These are phyloP conservation scores for Aureobasidium musti DNA, from an alignment of 2,329 filamentous ascomycete genomes.

Conservation along the genomic window DNA sequence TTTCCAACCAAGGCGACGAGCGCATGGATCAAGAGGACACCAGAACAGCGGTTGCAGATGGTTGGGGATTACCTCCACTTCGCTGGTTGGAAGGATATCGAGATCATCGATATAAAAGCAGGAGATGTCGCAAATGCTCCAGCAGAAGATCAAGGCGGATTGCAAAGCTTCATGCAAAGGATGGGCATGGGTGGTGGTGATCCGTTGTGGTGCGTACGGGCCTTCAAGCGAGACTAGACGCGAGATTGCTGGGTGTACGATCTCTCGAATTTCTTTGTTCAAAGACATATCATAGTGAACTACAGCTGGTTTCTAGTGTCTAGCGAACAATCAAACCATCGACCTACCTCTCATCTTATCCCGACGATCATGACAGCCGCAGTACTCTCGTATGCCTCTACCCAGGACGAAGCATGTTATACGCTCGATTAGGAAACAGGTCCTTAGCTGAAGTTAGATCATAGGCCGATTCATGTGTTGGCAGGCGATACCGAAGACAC, in stretches of 20 bases:
- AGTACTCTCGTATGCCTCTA: neutral
- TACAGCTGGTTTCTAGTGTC: neutral
- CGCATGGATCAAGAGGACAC: slow-evolving; percentile 51
- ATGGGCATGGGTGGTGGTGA: slow-evolving; percentile 43
- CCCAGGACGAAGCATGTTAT: neutral
- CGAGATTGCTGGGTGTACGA: neutral
- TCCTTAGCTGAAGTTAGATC: neutral
- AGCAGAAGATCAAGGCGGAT: slow-evolving; percentile 31
- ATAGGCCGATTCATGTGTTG: neutral
- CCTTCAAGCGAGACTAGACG: slow-evolving; percentile 26
- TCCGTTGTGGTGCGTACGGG: slow-evolving; percentile 52
- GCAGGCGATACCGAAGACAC: neutral
- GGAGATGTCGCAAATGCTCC: slow-evolving; percentile 30
- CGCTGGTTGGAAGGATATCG: slow-evolving; percentile 55
- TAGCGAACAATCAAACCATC: neutral
- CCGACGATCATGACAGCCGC: neutral
- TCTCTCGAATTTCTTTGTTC: neutral
- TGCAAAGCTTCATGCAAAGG: slow-evolving; percentile 39
- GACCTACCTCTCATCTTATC: neutral
- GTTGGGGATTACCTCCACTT: slow-evolving; percentile 57
- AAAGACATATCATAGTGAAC: neutral
- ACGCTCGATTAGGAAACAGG: neutral
- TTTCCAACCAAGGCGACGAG: slow-evolving; percentile 55
- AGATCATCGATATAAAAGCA: slow-evolving; percentile 53
- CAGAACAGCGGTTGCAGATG: slow-evolving; percentile 52